These are phyloP conservation scores for Geosiphon pyriformis DNA, from an alignment of 192 early-diverging fungal species.

Conservation along the genomic window DNA sequence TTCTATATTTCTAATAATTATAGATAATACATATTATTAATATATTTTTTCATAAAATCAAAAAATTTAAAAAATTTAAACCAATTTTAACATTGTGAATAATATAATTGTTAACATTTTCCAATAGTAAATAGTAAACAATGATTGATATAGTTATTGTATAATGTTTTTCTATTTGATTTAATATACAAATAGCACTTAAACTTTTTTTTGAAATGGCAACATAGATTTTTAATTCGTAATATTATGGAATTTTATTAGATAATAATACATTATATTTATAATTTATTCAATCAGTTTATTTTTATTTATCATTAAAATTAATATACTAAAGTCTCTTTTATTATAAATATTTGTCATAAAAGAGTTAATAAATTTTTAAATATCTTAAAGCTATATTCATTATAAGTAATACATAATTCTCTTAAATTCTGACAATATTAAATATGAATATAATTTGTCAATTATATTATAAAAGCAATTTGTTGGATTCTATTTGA, in stretches of 20 bases:
- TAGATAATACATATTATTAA: not conserved
- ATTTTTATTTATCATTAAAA: no score
- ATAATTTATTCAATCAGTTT: no score
- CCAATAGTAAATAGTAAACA: not conserved
- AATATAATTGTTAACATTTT: not conserved
- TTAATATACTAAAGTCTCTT: no score
- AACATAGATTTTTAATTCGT: no score
- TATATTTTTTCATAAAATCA: not conserved
- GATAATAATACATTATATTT: no score
- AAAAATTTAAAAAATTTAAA: constrained; percentile 8
- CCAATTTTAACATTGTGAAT: not conserved
- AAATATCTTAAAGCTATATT: constrained; percentile 4
- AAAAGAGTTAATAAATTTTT: not conserved
- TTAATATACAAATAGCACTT: no score
- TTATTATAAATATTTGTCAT: no score
- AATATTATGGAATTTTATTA: no score
- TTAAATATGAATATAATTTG: not conserved
- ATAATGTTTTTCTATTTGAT: no score
- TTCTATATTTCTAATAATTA: not conserved
- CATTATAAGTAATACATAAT: not conserved
- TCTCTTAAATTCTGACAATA: not conserved
- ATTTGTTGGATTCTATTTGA: constrained; percentile 10
- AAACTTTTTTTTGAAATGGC: no score
- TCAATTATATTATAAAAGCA: not conserved
- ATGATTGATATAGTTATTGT: constrained; percentile 1